Percentiles rank a stretch among this genome's conserved stretches.
Evolutionary conservation across 75 land plant species (phyloP).

Genomic region (Cunninghamia lanceolata): DNA sequence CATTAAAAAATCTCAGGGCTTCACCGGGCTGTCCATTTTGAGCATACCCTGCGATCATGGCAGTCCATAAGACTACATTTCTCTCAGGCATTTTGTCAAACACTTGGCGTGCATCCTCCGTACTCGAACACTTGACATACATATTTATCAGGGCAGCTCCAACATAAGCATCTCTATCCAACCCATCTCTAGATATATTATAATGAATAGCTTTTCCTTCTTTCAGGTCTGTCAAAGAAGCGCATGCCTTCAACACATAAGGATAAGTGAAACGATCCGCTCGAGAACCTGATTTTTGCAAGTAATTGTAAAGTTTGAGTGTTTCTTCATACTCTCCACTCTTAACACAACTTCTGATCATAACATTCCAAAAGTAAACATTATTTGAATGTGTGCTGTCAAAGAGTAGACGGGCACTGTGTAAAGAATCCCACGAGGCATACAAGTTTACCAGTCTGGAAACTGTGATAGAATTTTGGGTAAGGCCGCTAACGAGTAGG

Average conservation of each 20-base stretch:
- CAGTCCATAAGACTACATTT: constrained; percentile 17
- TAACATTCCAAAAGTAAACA: constrained; percentile 24
- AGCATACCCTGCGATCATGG: not conserved
- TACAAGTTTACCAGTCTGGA: not conserved
- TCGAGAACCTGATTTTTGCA: constrained; percentile 37
- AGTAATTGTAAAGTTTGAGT: constrained; percentile 39
- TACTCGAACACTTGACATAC: constrained; percentile 64
- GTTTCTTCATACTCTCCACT: constrained; percentile 28
- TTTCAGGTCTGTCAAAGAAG: constrained; percentile 14
- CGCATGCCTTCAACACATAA: constrained; percentile 35
- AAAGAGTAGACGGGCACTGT: not conserved
- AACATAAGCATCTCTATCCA: constrained; percentile 24
- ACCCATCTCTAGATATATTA: constrained; percentile 29
- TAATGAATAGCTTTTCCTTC: constrained; percentile 55
- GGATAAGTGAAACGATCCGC: constrained; percentile 35
- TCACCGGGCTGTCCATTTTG: constrained; percentile 7
- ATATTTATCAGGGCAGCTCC: constrained; percentile 47
- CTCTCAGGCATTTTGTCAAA: constrained; percentile 39
- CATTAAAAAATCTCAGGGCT: not conserved
- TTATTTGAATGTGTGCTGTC: not conserved
- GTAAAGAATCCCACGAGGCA: not conserved
- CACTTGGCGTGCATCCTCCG: constrained; percentile 26
- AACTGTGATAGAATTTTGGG: not conserved
- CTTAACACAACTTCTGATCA: constrained; percentile 32
- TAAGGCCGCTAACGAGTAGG: not conserved